Evolutionary conservation across 1,284 basidiomycete species (phyloP).

Genomic region (Hemileia vastatrix): DNA sequence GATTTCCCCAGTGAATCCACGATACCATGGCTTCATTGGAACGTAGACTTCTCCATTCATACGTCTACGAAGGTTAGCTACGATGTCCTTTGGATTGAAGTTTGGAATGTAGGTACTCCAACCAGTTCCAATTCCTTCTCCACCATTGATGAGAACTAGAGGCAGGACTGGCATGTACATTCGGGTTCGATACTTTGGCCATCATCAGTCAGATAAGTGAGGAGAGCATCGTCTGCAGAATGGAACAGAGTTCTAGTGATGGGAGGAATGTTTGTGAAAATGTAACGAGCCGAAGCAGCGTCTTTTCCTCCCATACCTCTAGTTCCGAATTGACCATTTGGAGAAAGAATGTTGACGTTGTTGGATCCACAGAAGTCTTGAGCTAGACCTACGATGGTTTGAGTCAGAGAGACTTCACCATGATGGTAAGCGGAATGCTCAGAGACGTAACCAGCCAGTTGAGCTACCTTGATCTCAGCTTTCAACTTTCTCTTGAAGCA

Average conservation of each 20-base stretch:
- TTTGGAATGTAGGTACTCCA: conserved; percentile 42
- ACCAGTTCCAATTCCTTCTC: conserved; percentile 43
- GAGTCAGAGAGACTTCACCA: conserved; percentile 73
- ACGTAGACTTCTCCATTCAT: conserved; percentile 39
- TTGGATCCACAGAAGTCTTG: conserved; percentile 93
- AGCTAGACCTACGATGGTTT: conserved; percentile 86
- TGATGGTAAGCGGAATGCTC: conserved; percentile 96
- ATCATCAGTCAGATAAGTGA: conserved; percentile 43
- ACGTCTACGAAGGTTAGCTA: conserved; percentile 38
- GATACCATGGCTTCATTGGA: conserved; percentile 42
- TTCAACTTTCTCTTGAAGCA: conserved; percentile 91
- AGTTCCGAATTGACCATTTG: conserved; percentile 94
- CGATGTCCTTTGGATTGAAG: conserved; percentile 41
- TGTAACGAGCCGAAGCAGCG: conserved; percentile 42
- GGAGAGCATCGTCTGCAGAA: conserved; percentile 36
- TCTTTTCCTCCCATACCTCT: conserved; percentile 47
- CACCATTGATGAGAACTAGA: conserved; percentile 40
- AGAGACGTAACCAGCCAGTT: conserved; percentile 85
- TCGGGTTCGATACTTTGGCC: conserved; percentile 43
- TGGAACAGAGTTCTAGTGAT: conserved; percentile 39
- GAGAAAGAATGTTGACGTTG: conserved; percentile 80
- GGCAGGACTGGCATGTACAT: conserved; percentile 42
- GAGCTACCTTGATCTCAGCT: conserved; percentile 84
- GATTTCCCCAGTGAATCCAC: conserved; percentile 39
- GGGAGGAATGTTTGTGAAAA: conserved; percentile 40